phyloP scores from a whole-genome alignment of 2,329 filamentous ascomycete genomes.

The Hymenoscyphus repandus region DNA sequence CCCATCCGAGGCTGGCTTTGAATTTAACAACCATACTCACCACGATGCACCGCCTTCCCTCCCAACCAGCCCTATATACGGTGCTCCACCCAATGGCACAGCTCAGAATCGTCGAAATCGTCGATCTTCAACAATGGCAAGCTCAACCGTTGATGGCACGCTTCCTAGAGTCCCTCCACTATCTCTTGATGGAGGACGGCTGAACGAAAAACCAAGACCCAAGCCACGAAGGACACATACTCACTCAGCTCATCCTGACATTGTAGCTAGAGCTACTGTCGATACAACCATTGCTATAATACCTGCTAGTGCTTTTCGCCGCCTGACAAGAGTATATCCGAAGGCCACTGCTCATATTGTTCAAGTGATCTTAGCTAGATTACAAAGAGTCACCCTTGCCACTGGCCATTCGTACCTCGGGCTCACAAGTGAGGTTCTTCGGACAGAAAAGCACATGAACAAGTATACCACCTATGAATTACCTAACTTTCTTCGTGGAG shows the following conservation, averaged over 20 bases:
- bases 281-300: slow-evolving; percentile 99
- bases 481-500: slow-evolving; percentile 82
- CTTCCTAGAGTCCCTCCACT: slow-evolving; percentile 68
- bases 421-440: slow-evolving; percentile 82
- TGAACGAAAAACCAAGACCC: slow-evolving; percentile 21
- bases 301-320: slow-evolving; percentile 88
- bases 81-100: slow-evolving; percentile 21
- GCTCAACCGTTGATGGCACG: slow-evolving; percentile 31
- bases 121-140: slow-evolving; percentile 25
- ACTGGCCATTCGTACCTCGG: slow-evolving; percentile 95
- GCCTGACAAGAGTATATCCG: slow-evolving; percentile 88
- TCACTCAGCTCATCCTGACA: slow-evolving; percentile 89
- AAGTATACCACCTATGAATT: slow-evolving; percentile 87
- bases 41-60: slow-evolving; percentile 29
- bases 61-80: slow-evolving; percentile 29
- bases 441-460: slow-evolving; percentile 90
- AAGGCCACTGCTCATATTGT: slow-evolving; percentile 97
- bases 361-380: slow-evolving; percentile 89
- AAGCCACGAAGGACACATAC: slow-evolving; percentile 43
- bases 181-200: slow-evolving; percentile 55
- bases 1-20: slow-evolving; percentile 23
- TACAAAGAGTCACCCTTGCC: slow-evolving; percentile 89
- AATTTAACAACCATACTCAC: slow-evolving; percentile 22
- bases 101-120: slow-evolving; percentile 48
- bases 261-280: slow-evolving; percentile 90